phyloP scores from a whole-genome alignment of 306 rosid genomes.

The Comarum palustre region DNA sequence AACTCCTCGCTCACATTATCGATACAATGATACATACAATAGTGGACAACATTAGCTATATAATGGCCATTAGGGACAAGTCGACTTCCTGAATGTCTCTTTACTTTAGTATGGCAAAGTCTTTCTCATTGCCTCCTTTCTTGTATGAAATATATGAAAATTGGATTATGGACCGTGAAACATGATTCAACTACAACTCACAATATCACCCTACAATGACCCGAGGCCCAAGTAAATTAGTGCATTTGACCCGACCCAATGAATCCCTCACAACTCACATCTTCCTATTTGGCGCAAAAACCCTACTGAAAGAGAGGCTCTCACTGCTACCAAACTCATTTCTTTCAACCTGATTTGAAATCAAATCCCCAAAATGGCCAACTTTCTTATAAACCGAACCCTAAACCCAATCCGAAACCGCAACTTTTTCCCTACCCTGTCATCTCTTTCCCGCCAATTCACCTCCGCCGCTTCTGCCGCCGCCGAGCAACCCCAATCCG shows the following conservation, averaged over 20 bases:
- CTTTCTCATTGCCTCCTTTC: too few relatives aligned
- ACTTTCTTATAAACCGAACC: constrained; percentile 32
- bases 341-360: background rate
- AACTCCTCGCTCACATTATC: too few relatives aligned
- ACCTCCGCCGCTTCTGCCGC: constrained; percentile 36
- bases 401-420: constrained; percentile 18
- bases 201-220: too few relatives aligned
- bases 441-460: constrained; percentile 31
- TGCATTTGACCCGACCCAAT: background rate
- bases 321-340: background rate
- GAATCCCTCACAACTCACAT: background rate
- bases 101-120: too few relatives aligned
- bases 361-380: constrained; percentile 34
- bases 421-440: constrained; percentile 21
- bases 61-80: too few relatives aligned
- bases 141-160: too few relatives aligned
- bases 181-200: too few relatives aligned
- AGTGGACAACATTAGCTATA: too few relatives aligned
- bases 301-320: constrained; percentile 1
- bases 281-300: background rate
- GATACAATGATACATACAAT: too few relatives aligned
- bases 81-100: too few relatives aligned
- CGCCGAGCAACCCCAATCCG: constrained; percentile 38
- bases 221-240: background rate
- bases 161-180: too few relatives aligned